Percentiles rank a stretch among this genome's conserved stretches.
These are phyloP conservation scores for Leishmania mexicana DNA, from an alignment of 208 protist species.

Conservation along the genomic window DNA sequence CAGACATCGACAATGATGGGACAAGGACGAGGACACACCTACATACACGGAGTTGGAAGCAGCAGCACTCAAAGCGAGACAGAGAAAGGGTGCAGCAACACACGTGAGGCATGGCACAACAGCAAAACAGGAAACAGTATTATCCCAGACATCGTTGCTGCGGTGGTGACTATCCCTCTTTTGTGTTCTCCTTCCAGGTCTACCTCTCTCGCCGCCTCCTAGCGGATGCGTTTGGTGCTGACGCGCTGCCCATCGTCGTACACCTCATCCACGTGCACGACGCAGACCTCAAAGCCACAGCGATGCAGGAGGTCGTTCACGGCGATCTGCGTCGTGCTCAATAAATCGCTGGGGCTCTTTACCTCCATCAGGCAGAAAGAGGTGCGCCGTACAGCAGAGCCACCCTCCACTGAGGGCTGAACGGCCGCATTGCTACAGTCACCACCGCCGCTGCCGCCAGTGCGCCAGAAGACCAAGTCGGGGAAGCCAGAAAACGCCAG, in stretches of 20 bases:
- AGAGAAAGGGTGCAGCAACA: not conserved
- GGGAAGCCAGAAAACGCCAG: conserved; percentile 76
- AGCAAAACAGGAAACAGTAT: not conserved
- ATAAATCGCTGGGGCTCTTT: conserved; percentile 69
- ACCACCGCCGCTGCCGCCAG: not conserved
- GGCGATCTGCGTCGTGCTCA: conserved; percentile 69
- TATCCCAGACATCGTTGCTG: not conserved
- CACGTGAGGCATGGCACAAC: not conserved
- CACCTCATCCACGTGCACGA: conserved; percentile 93
- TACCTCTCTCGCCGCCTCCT: not conserved
- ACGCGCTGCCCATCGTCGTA: conserved; percentile 20
- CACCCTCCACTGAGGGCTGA: not conserved
- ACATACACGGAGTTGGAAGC: not conserved
- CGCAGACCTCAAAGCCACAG: conserved; percentile 79
- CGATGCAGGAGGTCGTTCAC: conserved; percentile 70
- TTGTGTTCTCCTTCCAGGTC: not conserved
- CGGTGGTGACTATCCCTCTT: not conserved
- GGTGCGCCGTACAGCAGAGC: no score
- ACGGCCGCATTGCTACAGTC: not conserved
- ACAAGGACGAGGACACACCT: not conserved
- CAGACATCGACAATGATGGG: not conserved
- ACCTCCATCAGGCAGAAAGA: conserved; percentile 79
- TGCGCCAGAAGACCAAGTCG: conserved; percentile 74
- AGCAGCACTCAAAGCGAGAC: not conserved
- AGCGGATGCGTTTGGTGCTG: conserved; percentile 27